Percentiles rank a stretch among this genome's conserved stretches.
These are phyloP conservation scores for Graphilbum fragrans DNA, from an alignment of 2,329 filamentous ascomycete genomes.

Conservation along the genomic window DNA sequence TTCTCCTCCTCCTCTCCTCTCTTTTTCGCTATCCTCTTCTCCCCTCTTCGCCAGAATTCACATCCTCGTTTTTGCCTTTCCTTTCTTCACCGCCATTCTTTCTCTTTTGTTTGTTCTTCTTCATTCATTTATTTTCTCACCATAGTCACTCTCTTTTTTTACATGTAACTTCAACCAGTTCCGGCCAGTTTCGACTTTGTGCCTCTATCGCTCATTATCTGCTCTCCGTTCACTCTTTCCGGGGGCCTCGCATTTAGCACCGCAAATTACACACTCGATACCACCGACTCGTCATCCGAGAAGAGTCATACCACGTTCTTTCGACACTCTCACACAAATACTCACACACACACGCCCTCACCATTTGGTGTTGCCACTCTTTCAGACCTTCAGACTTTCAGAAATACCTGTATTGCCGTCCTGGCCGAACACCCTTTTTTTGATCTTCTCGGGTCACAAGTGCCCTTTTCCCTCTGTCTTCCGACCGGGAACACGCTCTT, in stretches of 20 bases:
- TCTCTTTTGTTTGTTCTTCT: neutral
- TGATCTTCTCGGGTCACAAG: too few relatives aligned
- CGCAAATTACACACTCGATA: neutral
- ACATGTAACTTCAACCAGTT: too few relatives aligned
- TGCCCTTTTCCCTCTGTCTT: too few relatives aligned
- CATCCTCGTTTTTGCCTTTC: slow-evolving; percentile 18
- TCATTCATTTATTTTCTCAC: slow-evolving; percentile 12
- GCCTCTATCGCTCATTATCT: slow-evolving; percentile 18
- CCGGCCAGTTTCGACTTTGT: slow-evolving; percentile 21
- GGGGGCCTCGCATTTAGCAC: too few relatives aligned
- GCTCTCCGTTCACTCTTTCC: slow-evolving; percentile 36
- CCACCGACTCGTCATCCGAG: too few relatives aligned
- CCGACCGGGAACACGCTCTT: too few relatives aligned
- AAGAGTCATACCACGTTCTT: too few relatives aligned
- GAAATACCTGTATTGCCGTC: too few relatives aligned
- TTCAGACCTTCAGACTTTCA: neutral
- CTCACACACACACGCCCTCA: too few relatives aligned
- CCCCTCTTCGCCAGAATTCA: too few relatives aligned
- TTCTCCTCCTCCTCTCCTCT: slow-evolving; percentile 4
- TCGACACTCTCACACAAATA: too few relatives aligned
- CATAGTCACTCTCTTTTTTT: slow-evolving; percentile 44
- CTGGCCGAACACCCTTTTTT: too few relatives aligned
- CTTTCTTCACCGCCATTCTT: slow-evolving; percentile 25
- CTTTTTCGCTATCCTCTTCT: slow-evolving; percentile 1
- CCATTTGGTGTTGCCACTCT: neutral